A percentile compares a stretch with the other conserved stretches of the same genome.
Evolutionary conservation across 2,329 filamentous ascomycete genomes (phyloP).

Genomic region (Pyricularia grisea): DNA sequence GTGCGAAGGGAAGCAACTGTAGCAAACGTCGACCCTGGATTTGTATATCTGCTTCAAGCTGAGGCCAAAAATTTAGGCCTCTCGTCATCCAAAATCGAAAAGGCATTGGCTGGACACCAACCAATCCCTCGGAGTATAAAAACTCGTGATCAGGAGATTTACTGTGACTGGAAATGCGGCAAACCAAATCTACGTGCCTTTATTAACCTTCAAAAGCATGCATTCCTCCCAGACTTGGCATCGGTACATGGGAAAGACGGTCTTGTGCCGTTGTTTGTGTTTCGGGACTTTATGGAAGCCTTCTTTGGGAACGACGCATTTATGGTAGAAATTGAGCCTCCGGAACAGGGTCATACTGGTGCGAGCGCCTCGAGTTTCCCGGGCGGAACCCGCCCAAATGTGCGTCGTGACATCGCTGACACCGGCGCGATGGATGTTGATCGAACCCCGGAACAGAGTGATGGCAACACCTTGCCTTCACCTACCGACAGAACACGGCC

Average conservation of each 20-base stretch:
- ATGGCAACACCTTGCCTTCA: neutral
- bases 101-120: neutral
- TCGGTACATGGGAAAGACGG: neutral
- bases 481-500: neutral
- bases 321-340: neutral
- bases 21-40: neutral
- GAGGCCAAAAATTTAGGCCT: neutral
- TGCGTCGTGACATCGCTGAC: neutral
- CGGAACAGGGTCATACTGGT: neutral
- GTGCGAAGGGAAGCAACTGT: neutral
- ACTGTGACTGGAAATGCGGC: neutral
- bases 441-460: neutral
- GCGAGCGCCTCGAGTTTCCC: neutral
- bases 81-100: neutral
- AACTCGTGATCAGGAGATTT: neutral
- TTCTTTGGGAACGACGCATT: neutral
- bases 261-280: neutral
- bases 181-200: neutral
- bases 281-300: neutral
- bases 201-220: neutral
- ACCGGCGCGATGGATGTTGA: neutral
- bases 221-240: neutral
- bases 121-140: neutral
- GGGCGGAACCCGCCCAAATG: neutral
- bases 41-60: neutral